Base-by-base conservation (phyloP, 345 rosid species). In the Bruguiera sexangula region DNA sequence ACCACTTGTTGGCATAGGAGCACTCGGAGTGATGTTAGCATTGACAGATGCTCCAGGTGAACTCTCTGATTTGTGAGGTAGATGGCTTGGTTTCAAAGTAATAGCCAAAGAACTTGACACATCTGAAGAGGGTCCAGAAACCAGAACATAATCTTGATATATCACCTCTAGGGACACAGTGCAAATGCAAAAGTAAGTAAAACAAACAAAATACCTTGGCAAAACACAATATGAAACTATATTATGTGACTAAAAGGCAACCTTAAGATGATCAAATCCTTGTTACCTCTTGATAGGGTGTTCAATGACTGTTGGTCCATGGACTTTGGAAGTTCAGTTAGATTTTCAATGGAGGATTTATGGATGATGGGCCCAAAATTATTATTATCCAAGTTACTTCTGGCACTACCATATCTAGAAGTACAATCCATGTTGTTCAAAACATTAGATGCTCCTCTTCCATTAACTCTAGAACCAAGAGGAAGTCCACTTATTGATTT, bases 71-170 rank as follows among this genome's bases (percentile, higher is more conserved):
- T 80, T 87, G 79, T 68, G 73, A 48, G 81, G 87, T 27, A 80
- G 73, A 72, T 79, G 79, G 73, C 69, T 77, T 69, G 87, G 88
- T 74, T 83, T 88, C 70, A 88, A 85, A 62, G 75, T 69, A 78
- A 87, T 79, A n/a, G 83, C 65, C 24, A 85, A 85, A 46, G 88
- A 81, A 70, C 92, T 79, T 22, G 89, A 85, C 53, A 79, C 67
- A 62, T 92, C 96, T 79, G 82, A 71, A 53, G 94, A 85, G 24
- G 99, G 96, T 70, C 94, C 89, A 81, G 93, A 86, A 51, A 95
- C 94, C 26, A 95, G 56, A 82, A 95, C 97, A 61, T 79, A 95
- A 65, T 95, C 99, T 79, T 89, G 97, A 82, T 93, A 97, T 73
- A 88, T 85, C 73, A 82, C 75, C 83, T 95, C 99, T 79, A 83